Base-by-base conservation (phyloP, 441 rosid species). In the Omphalea diandra region DNA sequence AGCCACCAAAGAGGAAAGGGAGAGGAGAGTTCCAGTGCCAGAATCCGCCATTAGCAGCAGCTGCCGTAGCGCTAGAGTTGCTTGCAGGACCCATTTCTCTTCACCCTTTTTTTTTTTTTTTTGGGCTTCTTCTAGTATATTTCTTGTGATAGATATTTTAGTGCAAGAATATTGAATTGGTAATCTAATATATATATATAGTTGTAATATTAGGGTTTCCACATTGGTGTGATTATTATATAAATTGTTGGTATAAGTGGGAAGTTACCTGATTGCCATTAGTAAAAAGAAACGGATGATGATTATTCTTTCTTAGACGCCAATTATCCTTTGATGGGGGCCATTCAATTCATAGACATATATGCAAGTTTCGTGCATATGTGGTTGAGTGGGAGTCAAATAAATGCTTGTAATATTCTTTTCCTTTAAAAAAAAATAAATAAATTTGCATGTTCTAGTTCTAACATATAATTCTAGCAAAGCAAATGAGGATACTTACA, bases 1-100 rank as follows among this genome's bases (percentile, higher is more conserved):
- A 61, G 2, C 87, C 87, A 17, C 78, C 83, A 27, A 87, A 76
- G 38, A 89, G 82, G 50, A 75, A 88, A 32, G 91, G 84, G 33
- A 83, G 7, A 2, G 90, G 84, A 59, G 91, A 81, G 65, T 83
- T 76, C 74, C 83, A 76, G 20, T 75, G 73, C 75, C 64, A 69
- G 67, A 83, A 76, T 50, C 69, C 78, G 0, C 67, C 78, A 27
- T 46, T 55, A 9, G 29, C 38, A 6, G 46, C 64, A 1, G 64
- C 7, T 18, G 38, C 46, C 22, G 73, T 60, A 18, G 79, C 9
- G 79, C 3, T 9, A 6, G 4, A 27, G 7, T 78, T 80, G 71
- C 67, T 78, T 59, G 65, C 36, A 6, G 43, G 40, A 56, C 68
- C 52, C 75, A 65, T 75, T 22, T 46, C 20, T 56, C 31, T 50